These are phyloP conservation scores for Calonectria pseudoturangicola DNA, from an alignment of 2,329 filamentous ascomycete genomes.

Conservation along the genomic window DNA sequence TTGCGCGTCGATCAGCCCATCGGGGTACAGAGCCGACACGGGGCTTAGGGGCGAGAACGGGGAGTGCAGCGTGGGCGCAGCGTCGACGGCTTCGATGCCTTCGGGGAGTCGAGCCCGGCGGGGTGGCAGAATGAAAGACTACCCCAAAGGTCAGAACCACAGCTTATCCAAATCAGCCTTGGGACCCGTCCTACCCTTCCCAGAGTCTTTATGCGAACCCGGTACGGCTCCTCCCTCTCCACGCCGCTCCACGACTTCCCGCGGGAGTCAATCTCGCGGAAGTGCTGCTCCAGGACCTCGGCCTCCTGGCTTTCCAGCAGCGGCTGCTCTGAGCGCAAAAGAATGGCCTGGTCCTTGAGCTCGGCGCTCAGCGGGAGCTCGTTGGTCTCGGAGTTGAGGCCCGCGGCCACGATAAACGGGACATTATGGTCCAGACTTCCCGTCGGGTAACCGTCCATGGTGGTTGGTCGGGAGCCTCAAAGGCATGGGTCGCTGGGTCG, in stretches of 20 bases:
- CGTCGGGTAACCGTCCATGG: slow-evolving; percentile 86
- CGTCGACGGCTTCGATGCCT: slow-evolving; percentile 67
- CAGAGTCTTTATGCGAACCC: slow-evolving; percentile 82
- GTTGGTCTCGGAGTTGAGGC: slow-evolving; percentile 72
- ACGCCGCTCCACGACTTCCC: slow-evolving; percentile 80
- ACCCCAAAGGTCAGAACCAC: slow-evolving; percentile 54
- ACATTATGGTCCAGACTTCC: slow-evolving; percentile 92
- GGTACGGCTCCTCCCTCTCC: slow-evolving; percentile 69
- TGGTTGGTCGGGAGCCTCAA: slow-evolving; percentile 45
- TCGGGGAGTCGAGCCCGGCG: slow-evolving; percentile 73
- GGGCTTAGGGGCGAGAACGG: slow-evolving; percentile 93
- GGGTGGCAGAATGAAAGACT: slow-evolving; percentile 75
- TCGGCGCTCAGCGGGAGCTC: slow-evolving; percentile 67
- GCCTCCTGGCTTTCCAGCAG: slow-evolving; percentile 79
- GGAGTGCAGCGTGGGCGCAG: slow-evolving; percentile 83
- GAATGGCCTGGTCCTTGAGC: slow-evolving; percentile 74
- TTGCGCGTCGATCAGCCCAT: slow-evolving; percentile 86
- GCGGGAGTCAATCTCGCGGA: slow-evolving; percentile 79
- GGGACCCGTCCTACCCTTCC: slow-evolving; percentile 81
- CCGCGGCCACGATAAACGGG: slow-evolving; percentile 88
- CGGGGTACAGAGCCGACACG: slow-evolving; percentile 88
- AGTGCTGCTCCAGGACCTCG: slow-evolving; percentile 78
- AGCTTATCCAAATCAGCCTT: slow-evolving; percentile 38
- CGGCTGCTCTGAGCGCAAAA: slow-evolving; percentile 83
- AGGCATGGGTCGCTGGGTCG: slow-evolving; percentile 50